Conservation (phyloP, 345 rosid genomes). For the Brassica napus region DNA sequence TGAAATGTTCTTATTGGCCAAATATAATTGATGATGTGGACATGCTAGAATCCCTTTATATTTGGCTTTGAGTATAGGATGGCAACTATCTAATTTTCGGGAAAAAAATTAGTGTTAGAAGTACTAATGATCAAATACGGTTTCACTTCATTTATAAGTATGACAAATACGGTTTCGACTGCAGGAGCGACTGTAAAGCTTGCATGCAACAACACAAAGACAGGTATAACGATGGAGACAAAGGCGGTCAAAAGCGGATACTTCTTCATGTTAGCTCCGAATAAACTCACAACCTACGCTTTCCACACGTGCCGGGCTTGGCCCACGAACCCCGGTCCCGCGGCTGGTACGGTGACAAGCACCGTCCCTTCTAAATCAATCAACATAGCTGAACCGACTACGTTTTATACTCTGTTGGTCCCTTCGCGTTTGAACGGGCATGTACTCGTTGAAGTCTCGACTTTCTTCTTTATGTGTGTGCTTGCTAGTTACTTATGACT, state of each 20-base stretch:
- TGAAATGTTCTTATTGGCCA: too few species aligned
- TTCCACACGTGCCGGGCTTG: conserved; percentile 67
- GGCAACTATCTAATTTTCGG: neutral
- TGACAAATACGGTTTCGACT: neutral
- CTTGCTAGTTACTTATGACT: neutral
- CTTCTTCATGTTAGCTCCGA: conserved; percentile 66
- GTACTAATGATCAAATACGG: neutral
- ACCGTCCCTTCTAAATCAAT: conserved; percentile 30
- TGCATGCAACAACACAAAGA: conserved; percentile 68
- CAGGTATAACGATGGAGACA: conserved; percentile 36
- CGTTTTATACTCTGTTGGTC: conserved; percentile 8
- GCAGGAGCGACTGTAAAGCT: conserved; percentile 72
- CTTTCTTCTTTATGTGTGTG: neutral
- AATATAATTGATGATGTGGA: too few species aligned
- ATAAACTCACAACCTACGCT: conserved; percentile 66
- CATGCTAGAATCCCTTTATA: too few species aligned
- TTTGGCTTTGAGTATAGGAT: too few species aligned
- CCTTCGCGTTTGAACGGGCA: conserved; percentile 8
- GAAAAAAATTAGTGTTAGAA: neutral
- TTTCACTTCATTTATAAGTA: neutral
- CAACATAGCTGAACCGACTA: neutral
- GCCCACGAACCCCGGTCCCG: conserved; percentile 45
- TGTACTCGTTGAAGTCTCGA: neutral
- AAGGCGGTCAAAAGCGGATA: conserved; percentile 82
- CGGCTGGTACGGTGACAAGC: conserved; percentile 38